A percentile compares a stretch with the other conserved stretches of the same genome.
Conservation (phyloP, 2,329 filamentous ascomycete genomes). For the Hawksworthiomyces lignivorus region DNA sequence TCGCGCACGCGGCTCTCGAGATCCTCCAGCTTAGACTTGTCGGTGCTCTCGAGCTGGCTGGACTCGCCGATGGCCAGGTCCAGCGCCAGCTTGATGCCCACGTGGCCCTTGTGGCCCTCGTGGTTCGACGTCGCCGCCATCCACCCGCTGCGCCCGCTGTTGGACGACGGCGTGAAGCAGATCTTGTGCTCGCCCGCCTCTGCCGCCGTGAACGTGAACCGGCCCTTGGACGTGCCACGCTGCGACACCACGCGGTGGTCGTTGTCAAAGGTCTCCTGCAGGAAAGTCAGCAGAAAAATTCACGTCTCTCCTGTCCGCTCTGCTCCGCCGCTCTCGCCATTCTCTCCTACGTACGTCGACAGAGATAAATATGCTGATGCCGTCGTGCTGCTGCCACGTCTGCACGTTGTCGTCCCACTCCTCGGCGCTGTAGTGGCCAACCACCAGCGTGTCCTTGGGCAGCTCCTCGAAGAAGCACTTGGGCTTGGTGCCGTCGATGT, state of each 20-base stretch:
- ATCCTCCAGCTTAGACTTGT: slow-evolving; percentile 88
- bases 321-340: too few relatives aligned
- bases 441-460: slow-evolving; percentile 92
- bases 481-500: slow-evolving; percentile 73
- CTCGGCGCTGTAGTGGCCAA: slow-evolving; percentile 83
- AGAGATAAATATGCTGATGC: slow-evolving; percentile 78
- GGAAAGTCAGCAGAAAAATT: not conserved
- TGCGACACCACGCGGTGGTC: slow-evolving; percentile 93
- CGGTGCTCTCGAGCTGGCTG: slow-evolving; percentile 83
- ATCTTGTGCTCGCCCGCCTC: slow-evolving; percentile 93
- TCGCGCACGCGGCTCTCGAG: slow-evolving; percentile 84
- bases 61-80: slow-evolving; percentile 94
- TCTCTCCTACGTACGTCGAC: slow-evolving; percentile 62
- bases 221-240: slow-evolving; percentile 64
- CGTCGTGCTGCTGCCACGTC: slow-evolving; percentile 64
- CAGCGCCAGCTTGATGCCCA: slow-evolving; percentile 74
- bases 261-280: slow-evolving; percentile 85
- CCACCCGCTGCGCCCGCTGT: slow-evolving; percentile 63
- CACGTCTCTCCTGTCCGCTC: too few relatives aligned
- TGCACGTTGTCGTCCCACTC: slow-evolving; percentile 68
- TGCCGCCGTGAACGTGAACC: slow-evolving; percentile 92
- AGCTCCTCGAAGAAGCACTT: slow-evolving; percentile 99
- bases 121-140: slow-evolving; percentile 46
- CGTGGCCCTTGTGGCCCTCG: slow-evolving; percentile 40
- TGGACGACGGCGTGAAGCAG: slow-evolving; percentile 83